Percentiles rank a stretch among this genome's conserved stretches.
Evolutionary conservation across 2,329 filamentous ascomycete genomes (phyloP).

Genomic region (Aspergillus fijiensis): DNA sequence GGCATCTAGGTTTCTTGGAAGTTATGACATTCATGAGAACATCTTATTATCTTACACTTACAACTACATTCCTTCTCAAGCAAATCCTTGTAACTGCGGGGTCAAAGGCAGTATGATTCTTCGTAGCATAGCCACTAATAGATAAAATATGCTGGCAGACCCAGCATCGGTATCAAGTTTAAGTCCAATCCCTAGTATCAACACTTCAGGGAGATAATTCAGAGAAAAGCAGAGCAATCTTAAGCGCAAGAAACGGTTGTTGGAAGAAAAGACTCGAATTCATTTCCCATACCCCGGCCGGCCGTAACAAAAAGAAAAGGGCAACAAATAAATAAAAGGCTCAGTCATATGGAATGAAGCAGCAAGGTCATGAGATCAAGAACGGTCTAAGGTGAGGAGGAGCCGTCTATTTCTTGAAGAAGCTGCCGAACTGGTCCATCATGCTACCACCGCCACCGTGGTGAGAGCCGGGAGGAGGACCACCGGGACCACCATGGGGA

Average conservation of each 20-base stretch:
- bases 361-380: not conserved
- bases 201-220: not conserved
- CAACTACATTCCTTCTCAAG: not conserved
- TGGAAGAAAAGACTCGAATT: not conserved
- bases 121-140: not conserved
- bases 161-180: conserved; percentile 11
- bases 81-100: not conserved
- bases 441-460: conserved; percentile 20
- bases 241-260: not conserved
- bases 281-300: conserved; percentile 16
- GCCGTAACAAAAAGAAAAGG: conserved; percentile 6
- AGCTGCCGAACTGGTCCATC: conserved; percentile 37
- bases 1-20: too few species aligned
- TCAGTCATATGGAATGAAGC: not conserved
- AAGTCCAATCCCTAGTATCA: not conserved
- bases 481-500: conserved; percentile 7
- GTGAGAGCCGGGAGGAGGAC: conserved; percentile 22
- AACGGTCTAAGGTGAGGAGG: not conserved
- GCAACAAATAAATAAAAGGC: conserved; percentile 15
- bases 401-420: conserved; percentile 39
- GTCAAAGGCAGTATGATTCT: not conserved
- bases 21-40: too few species aligned
- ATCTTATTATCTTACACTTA: too few species aligned
- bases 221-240: not conserved
- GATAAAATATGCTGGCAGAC: conserved; percentile 2